Evolutionary conservation across 2,329 filamentous ascomycete species (phyloP).

Genomic region (Pseudocercospora cruenta): DNA sequence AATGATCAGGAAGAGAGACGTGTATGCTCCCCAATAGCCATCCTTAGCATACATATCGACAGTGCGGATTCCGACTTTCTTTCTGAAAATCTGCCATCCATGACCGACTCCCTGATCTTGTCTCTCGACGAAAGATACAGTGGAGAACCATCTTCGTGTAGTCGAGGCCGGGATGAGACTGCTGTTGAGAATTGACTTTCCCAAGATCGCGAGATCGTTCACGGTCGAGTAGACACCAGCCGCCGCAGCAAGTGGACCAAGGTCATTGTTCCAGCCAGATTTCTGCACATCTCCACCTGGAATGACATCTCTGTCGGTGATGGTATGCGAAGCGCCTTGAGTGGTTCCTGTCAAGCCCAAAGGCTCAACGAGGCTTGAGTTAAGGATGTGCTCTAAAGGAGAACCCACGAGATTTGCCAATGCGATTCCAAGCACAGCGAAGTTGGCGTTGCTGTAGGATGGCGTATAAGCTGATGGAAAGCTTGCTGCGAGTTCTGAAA

Average conservation of each 20-base stretch:
- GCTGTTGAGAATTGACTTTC: constrained; percentile 48
- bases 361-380: constrained; percentile 17
- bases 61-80: constrained; percentile 44
- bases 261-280: constrained; percentile 34
- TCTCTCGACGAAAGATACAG: constrained; percentile 43
- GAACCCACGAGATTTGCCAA: constrained; percentile 14
- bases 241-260: constrained; percentile 38
- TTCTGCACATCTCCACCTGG: constrained; percentile 17
- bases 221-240: constrained; percentile 25
- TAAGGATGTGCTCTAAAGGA: constrained; percentile 16
- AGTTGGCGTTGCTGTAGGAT: constrained; percentile 29
- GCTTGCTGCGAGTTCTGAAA: constrained; percentile 19
- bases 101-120: constrained; percentile 47
- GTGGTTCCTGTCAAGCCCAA: constrained; percentile 22
- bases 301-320: constrained; percentile 20
- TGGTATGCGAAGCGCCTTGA: constrained; percentile 10
- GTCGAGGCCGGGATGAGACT: constrained; percentile 45
- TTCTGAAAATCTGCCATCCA: constrained; percentile 55
- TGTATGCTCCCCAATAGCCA: constrained; percentile 43
- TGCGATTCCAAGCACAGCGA: constrained; percentile 22
- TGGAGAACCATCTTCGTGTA: constrained; percentile 53
- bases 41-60: constrained; percentile 55
- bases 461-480: constrained; percentile 23
- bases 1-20: constrained; percentile 43
- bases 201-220: constrained; percentile 35